Evolutionary conservation across 345 rosid genomes (phyloP), one percentile per base, ranked within the genome.

Genomic region (Sonneratia alba): DNA sequence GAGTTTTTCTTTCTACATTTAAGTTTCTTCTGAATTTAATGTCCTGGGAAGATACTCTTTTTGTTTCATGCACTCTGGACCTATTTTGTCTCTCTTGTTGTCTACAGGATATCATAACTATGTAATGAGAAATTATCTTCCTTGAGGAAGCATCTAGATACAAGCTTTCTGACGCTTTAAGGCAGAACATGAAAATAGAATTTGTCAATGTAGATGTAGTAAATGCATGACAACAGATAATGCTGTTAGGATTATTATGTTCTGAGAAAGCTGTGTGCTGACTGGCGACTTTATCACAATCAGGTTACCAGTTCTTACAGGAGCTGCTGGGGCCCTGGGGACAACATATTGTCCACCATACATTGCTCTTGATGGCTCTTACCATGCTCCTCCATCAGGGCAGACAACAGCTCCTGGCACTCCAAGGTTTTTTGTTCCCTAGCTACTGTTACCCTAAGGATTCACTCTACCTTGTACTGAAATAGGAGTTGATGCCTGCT

Each of bases 251-350:
- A 10, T 48, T 72, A 73, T 27, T 65, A 38, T 67, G 15, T 12
- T 65, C n/a, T 47, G 51, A 47, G 43, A 47, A 67, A 40, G 45
- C 49, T 38, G 24, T 38, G 51, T 40, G 45, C 70, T 67, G 48
- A 67, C 70, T n/a, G 48, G 24, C 24, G 19, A 66, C 63, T 45
- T 70, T 32, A 69, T 78, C 24, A 53, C 56, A 47, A 59, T 74
- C 78, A 93, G 98, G 98, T 78, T 91, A 72, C 99, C 98, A 55
- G 84, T 95, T 82, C 76, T 94, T 65, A 76, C 97, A 34, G 91
- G 96, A 74, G 88, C 96, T 42, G 85, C 90, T 0, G 96, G 97
- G 77, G 88, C 91, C 68, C 79, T 94, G 72, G 95, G 95, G 65
- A 85, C 88, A 34, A 43, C 91, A 16, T 88, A 91, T 81, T 85